Conservation (phyloP, 139 green algal species). For the Tetraselmis chui region DNA sequence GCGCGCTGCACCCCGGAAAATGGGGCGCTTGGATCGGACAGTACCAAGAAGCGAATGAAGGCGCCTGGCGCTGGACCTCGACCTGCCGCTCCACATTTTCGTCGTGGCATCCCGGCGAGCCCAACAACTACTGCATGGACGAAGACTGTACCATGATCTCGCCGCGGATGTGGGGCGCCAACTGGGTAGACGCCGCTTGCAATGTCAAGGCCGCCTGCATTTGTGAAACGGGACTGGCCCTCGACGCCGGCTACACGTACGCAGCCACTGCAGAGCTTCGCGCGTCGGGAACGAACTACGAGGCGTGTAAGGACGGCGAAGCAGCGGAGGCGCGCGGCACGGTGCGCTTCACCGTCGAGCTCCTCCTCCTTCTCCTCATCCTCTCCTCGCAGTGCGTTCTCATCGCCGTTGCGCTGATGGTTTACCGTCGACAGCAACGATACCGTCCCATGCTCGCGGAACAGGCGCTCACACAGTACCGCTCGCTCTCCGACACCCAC, state of each 20-base stretch:
- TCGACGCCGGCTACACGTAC: not conserved
- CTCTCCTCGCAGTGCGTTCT: not conserved
- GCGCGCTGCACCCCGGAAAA: not conserved
- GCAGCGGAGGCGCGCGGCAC: no score
- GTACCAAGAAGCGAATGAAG: not conserved
- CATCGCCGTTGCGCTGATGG: not conserved
- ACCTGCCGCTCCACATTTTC: not conserved
- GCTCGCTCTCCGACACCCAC: no score
- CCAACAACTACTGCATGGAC: not conserved
- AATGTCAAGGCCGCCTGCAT: not conserved
- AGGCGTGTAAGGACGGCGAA: not conserved
- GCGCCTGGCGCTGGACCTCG: not conserved
- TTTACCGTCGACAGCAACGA: not conserved
- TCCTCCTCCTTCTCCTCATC: not conserved
- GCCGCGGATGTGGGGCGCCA: not conserved
- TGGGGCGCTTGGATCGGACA: not conserved
- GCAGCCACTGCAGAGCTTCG: not conserved
- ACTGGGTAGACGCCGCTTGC: not conserved
- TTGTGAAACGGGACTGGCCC: not conserved
- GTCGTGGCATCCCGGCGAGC: not conserved
- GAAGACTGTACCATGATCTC: not conserved
- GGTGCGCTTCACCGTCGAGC: not conserved
- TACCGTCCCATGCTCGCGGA: not conserved
- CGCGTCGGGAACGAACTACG: not conserved
- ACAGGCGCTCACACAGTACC: not conserved